Evolutionary conservation across 441 rosid genomes (phyloP).

Genomic region (Croton laevigatus): DNA sequence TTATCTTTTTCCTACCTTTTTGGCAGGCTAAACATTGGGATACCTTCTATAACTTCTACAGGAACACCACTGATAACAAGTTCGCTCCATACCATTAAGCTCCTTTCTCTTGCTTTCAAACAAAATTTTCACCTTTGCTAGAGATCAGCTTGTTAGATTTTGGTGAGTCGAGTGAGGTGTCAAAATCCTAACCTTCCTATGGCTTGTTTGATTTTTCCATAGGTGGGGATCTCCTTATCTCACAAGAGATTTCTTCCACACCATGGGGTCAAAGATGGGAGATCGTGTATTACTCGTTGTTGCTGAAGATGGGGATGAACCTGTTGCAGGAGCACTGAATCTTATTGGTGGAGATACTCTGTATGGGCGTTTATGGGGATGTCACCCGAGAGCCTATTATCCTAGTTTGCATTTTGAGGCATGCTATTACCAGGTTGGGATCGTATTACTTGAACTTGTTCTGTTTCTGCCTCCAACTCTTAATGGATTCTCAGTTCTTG

Average conservation of each 20-base stretch:
- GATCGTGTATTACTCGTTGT: conserved; percentile 70
- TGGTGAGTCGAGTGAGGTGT: not conserved
- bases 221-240: conserved; percentile 98
- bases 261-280: conserved; percentile 77
- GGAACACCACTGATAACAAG: conserved; percentile 94
- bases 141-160: not conserved
- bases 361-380: conserved; percentile 94
- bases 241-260: conserved; percentile 82
- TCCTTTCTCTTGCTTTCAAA: conserved; percentile 6
- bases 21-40: conserved; percentile 93
- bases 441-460: not conserved
- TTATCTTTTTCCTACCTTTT: conserved; percentile 9
- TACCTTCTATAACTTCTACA: conserved; percentile 83
- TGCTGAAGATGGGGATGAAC: conserved; percentile 85
- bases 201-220: conserved; percentile 11
- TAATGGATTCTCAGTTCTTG: not conserved
- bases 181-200: not conserved
- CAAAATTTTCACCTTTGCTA: not conserved
- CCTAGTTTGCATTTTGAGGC: conserved; percentile 94
- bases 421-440: conserved; percentile 85
- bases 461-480: not conserved
- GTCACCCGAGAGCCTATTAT: conserved; percentile 69
- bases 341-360: conserved; percentile 88
- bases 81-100: conserved; percentile 31
- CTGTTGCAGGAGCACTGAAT: conserved; percentile 94